Conservation (phyloP, 108 stramenopile genomes). For the Nannochloropsis gaditana region DNA sequence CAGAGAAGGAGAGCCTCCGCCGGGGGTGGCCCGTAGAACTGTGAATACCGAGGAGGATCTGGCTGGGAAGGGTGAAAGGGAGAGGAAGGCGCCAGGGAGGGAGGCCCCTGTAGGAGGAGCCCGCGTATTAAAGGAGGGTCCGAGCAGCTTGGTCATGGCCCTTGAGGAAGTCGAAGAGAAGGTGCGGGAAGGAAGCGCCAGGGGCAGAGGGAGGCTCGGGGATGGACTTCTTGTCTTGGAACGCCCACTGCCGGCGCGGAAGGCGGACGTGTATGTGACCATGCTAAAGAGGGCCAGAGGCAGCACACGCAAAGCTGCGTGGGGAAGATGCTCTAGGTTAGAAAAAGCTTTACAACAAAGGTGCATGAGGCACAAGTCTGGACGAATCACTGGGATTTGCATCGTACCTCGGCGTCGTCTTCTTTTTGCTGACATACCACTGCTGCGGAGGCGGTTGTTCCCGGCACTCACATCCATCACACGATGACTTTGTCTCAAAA, state of each 20-base stretch:
- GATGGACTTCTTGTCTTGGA: not conserved
- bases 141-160: not conserved
- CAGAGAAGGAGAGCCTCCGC: not conserved
- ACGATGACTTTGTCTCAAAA: too few relatives aligned
- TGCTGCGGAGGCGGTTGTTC: too few relatives aligned
- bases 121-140: too few relatives aligned
- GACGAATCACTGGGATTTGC: too few relatives aligned
- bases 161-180: not conserved
- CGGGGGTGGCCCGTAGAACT: not conserved
- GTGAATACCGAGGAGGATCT: not conserved
- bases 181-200: not conserved
- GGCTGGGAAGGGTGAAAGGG: not conserved
- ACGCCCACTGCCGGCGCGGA: constrained; percentile 3
- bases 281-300: not conserved
- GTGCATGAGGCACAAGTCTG: too few relatives aligned
- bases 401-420: too few relatives aligned
- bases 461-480: too few relatives aligned
- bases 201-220: not conserved
- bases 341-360: too few relatives aligned
- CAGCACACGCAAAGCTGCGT: not conserved
- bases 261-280: not conserved
- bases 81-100: not conserved
- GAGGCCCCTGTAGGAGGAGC: not conserved
- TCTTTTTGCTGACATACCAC: too few relatives aligned
- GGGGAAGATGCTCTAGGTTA: not conserved